Evolutionary conservation across 2,329 filamentous ascomycete species (phyloP).

Genomic region (Colletotrichum salicis): DNA sequence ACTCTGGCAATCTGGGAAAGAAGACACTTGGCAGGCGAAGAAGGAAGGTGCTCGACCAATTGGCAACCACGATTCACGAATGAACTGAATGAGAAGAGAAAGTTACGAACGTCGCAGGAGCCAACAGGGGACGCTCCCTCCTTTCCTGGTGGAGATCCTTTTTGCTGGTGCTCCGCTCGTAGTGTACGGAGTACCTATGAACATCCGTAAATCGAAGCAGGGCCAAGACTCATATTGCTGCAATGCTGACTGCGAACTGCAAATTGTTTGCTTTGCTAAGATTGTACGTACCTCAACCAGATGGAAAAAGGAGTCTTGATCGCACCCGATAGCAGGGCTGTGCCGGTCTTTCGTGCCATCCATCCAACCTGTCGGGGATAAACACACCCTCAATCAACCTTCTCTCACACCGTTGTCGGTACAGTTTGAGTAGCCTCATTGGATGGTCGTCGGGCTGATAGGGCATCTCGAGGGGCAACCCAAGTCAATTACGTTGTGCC

Average conservation of each 20-base stretch:
- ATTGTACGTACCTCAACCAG: background rate
- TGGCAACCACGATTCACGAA: background rate
- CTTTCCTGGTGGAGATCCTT: background rate
- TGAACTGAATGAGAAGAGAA: background rate
- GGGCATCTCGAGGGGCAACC: background rate
- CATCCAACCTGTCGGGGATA: constrained; percentile 1
- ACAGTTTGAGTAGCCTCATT: background rate
- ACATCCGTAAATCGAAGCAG: constrained; percentile 27
- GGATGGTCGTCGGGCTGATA: background rate
- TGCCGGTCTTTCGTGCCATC: background rate
- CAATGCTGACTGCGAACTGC: background rate
- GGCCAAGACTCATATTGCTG: background rate
- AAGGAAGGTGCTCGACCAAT: background rate
- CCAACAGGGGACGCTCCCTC: background rate
- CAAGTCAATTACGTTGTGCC: background rate
- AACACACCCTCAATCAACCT: background rate
- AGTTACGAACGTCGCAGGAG: background rate
- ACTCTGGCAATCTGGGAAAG: background rate
- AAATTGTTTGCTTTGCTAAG: background rate
- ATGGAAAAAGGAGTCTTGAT: constrained; percentile 9
- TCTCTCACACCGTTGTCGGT: background rate
- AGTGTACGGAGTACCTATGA: background rate
- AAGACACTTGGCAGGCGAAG: background rate
- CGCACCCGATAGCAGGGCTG: constrained; percentile 21
- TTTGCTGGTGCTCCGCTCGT: constrained; percentile 12